Evolutionary conservation across 1,284 basidiomycete species (phyloP).

Genomic region (Apiotrichum gracile): DNA sequence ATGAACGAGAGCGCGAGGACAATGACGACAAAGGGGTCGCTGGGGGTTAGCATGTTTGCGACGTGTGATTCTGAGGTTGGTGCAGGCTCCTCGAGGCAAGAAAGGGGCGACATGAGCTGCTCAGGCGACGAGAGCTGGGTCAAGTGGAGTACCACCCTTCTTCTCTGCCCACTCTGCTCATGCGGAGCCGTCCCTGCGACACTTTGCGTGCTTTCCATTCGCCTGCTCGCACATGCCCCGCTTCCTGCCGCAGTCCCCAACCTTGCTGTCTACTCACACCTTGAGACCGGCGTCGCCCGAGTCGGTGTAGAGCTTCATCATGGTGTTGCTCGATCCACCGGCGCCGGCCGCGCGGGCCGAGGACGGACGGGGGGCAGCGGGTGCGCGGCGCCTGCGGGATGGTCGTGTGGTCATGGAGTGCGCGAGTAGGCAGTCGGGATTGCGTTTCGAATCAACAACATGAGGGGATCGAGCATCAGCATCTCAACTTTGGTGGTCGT

Average conservation of each 20-base stretch:
- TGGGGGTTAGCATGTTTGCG: slow-evolving; percentile 42
- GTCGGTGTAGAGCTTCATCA: slow-evolving; percentile 93
- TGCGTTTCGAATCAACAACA: not conserved
- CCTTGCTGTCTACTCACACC: slow-evolving; percentile 63
- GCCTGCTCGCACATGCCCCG: not conserved
- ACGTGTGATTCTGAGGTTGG: too few species aligned
- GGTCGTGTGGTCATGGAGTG: not conserved
- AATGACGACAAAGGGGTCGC: slow-evolving; percentile 96
- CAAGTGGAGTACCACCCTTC: too few species aligned
- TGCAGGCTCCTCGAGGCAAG: not conserved
- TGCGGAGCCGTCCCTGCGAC: not conserved
- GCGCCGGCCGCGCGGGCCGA: slow-evolving; percentile 88
- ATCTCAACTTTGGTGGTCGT: too few species aligned
- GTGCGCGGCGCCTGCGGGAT: slow-evolving; percentile 65
- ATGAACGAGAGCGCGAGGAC: slow-evolving; percentile 97
- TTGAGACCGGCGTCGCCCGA: slow-evolving; percentile 93
- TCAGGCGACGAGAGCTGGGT: too few species aligned
- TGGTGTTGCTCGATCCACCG: slow-evolving; percentile 92
- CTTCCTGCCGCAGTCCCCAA: not conserved
- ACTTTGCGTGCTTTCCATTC: not conserved
- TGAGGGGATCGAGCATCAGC: not conserved
- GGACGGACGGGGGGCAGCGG: slow-evolving; percentile 70
- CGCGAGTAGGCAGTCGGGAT: not conserved
- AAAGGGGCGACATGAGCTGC: not conserved
- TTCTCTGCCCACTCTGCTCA: too few species aligned